phyloP scores from a whole-genome alignment of 164 flowering plant species.

The Berberis vulgaris region DNA sequence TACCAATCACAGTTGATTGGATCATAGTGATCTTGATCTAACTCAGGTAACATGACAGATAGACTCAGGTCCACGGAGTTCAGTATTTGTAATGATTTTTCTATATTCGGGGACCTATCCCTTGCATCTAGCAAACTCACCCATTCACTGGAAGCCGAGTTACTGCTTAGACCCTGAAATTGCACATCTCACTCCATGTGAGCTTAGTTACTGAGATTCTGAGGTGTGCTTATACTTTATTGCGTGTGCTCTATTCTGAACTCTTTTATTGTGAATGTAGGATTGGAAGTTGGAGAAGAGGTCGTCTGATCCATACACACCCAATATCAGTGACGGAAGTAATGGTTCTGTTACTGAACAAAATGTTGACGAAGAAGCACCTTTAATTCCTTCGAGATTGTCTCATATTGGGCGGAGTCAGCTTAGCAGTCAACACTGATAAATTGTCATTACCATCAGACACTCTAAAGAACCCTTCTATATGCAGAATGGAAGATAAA shows the following conservation, averaged over 20 bases:
- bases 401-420: constrained; percentile 72
- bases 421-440: constrained; percentile 27
- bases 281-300: constrained; percentile 85
- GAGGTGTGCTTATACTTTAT: neutral
- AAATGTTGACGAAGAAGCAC: constrained; percentile 68
- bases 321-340: constrained; percentile 24
- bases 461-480: too few relatives aligned
- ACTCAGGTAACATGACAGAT: too few relatives aligned
- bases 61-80: too few relatives aligned
- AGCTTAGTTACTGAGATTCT: neutral
- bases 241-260: neutral
- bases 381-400: constrained; percentile 55
- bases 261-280: constrained; percentile 21
- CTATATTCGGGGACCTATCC: too few relatives aligned
- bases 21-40: too few relatives aligned
- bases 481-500: too few relatives aligned
- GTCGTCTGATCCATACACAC: constrained; percentile 58
- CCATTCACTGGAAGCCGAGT: too few relatives aligned
- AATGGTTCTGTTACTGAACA: constrained; percentile 26
- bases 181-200: neutral
- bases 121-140: too few relatives aligned
- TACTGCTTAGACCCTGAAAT: too few relatives aligned
- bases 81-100: too few relatives aligned
- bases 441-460: too few relatives aligned
- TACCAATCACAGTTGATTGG: too few relatives aligned